Conservation (phyloP, 2,329 filamentous ascomycete species). For the Pseudohalonectria lignicola region DNA sequence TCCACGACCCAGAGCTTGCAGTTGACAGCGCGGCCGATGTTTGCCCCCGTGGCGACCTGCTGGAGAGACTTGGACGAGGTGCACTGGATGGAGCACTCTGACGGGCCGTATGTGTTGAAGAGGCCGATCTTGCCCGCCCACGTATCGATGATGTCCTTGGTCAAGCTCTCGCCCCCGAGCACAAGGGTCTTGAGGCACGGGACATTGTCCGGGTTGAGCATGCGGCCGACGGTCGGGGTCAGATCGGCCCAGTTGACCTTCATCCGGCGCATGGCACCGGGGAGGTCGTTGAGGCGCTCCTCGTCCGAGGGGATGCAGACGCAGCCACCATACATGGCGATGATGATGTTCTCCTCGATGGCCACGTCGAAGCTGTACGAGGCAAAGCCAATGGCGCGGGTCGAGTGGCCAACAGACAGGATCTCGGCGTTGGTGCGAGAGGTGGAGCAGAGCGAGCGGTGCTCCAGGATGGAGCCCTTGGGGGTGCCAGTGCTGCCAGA, state of each 20-base stretch:
- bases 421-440: not conserved
- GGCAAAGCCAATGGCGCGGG: not conserved
- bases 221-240: not conserved
- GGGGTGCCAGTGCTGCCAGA: conserved; percentile 48
- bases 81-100: conserved; percentile 15
- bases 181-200: conserved; percentile 13
- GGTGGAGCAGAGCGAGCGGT: not conserved
- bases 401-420: not conserved
- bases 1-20: too few species aligned
- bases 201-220: not conserved
- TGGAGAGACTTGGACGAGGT: too few species aligned
- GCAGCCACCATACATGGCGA: conserved; percentile 20
- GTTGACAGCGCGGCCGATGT: too few species aligned
- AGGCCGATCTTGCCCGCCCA: not conserved
- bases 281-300: not conserved
- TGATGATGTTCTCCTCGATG: conserved; percentile 20
- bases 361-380: conserved; percentile 1
- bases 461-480: conserved; percentile 27
- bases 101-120: conserved; percentile 19
- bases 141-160: not conserved
- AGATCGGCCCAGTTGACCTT: not conserved
- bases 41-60: too few species aligned
- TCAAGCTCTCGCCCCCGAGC: conserved; percentile 16
- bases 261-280: not conserved
- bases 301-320: not conserved